phyloP scores from a whole-genome alignment of 768 basidiomycete genomes.

The Amylocystis lapponica region DNA sequence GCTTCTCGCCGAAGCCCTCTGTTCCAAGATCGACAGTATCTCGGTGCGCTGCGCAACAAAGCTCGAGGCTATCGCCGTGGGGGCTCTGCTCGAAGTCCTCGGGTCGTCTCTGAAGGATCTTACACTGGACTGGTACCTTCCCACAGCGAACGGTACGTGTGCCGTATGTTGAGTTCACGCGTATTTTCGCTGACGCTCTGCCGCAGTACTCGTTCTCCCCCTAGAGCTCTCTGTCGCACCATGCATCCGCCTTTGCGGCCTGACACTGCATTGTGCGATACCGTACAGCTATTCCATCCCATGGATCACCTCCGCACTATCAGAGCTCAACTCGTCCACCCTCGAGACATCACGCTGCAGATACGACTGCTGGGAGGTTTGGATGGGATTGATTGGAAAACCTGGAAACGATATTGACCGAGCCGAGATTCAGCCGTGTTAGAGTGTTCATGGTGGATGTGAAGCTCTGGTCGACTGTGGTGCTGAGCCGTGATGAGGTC shows the following conservation, averaged over 20 bases:
- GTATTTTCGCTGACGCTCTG: not conserved
- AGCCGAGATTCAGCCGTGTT: slow-evolving; percentile 1
- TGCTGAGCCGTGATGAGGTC: slow-evolving; percentile 8
- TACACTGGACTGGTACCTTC: slow-evolving; percentile 19
- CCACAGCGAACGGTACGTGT: slow-evolving; percentile 10
- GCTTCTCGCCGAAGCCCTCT: slow-evolving; percentile 13
- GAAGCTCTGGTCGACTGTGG: slow-evolving; percentile 17
- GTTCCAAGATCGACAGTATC: slow-evolving; percentile 10
- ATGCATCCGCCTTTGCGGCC: slow-evolving; percentile 1
- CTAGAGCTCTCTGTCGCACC: slow-evolving; percentile 5
- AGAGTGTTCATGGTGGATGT: slow-evolving; percentile 11
- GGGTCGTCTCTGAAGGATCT: slow-evolving; percentile 16
- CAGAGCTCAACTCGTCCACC: too few species aligned
- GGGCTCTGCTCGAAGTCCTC: slow-evolving; percentile 12
- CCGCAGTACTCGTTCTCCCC: slow-evolving; percentile 10
- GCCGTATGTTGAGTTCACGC: not conserved
- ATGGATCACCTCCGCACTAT: too few species aligned
- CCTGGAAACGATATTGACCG: slow-evolving; percentile 8
- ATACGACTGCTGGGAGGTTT: slow-evolving; percentile 20
- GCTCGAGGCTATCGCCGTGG: slow-evolving; percentile 16
- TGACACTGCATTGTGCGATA: not conserved
- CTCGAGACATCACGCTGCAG: slow-evolving; percentile 15
- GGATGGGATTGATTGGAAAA: slow-evolving; percentile 19
- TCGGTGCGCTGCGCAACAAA: slow-evolving; percentile 13
- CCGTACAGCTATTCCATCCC: not conserved